Percentiles rank a stretch among this genome's conserved stretches.
Evolutionary conservation across 352 stramenopile genomes (phyloP).

Genomic region (Phytopythium delawarense): DNA sequence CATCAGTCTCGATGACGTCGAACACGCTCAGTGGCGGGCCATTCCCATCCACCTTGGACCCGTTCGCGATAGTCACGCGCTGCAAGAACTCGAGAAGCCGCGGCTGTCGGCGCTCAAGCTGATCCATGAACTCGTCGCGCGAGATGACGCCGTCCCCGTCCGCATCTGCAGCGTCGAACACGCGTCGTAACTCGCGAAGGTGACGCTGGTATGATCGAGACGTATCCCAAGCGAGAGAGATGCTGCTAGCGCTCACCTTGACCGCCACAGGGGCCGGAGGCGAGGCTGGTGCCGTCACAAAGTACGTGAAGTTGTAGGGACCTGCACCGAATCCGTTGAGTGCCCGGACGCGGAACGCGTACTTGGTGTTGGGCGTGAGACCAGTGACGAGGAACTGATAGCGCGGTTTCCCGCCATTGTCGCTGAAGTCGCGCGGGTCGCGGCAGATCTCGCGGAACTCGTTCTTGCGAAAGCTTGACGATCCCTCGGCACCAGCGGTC

Average conservation of each 20-base stretch:
- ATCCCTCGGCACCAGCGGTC: slow-evolving; percentile 71
- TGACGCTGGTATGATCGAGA: slow-evolving; percentile 62
- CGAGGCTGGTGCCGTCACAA: slow-evolving; percentile 73
- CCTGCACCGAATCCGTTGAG: slow-evolving; percentile 90
- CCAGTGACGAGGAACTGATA: slow-evolving; percentile 68
- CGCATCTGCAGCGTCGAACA: slow-evolving; percentile 79
- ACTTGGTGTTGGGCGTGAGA: slow-evolving; percentile 84
- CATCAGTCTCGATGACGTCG: slow-evolving; percentile 87
- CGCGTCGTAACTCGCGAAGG: slow-evolving; percentile 64
- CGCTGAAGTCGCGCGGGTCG: slow-evolving; percentile 82
- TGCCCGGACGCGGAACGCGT: slow-evolving; percentile 85
- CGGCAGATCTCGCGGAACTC: slow-evolving; percentile 82
- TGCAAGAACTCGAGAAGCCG: slow-evolving; percentile 74
- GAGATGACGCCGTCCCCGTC: slow-evolving; percentile 75
- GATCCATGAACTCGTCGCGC: slow-evolving; percentile 83
- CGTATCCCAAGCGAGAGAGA: slow-evolving; percentile 75
- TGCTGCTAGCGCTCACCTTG: slow-evolving; percentile 58
- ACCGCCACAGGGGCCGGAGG: slow-evolving; percentile 67
- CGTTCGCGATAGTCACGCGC: slow-evolving; percentile 27
- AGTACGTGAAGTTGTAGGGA: slow-evolving; percentile 80
- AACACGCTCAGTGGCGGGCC: slow-evolving; percentile 68
- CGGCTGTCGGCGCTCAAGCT: slow-evolving; percentile 74
- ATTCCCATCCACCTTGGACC: background rate
- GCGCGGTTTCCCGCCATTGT: slow-evolving; percentile 73
- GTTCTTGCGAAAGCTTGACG: slow-evolving; percentile 56